Evolutionary conservation across 169 alveolate genomes (phyloP).

Genomic region (Eimeria acervulina): DNA sequence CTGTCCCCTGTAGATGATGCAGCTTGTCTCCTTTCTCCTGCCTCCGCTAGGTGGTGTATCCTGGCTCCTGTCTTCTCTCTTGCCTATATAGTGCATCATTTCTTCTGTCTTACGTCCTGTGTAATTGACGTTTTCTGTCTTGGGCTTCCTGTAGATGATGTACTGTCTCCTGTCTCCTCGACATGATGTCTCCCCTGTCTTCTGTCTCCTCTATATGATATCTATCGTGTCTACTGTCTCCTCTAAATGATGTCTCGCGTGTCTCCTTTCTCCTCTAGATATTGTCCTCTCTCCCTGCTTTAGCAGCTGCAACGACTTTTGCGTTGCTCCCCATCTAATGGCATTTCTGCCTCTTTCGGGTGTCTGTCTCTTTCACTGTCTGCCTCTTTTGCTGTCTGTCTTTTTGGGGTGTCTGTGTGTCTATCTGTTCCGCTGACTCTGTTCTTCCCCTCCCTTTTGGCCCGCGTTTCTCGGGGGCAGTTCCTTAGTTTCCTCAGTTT

Average conservation of each 20-base stretch:
- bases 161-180: background rate
- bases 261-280: background rate
- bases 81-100: too few relatives aligned
- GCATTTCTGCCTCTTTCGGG: background rate
- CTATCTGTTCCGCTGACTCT: background rate
- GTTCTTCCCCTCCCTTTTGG: too few relatives aligned
- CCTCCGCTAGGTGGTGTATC: background rate
- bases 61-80: background rate
- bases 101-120: too few relatives aligned
- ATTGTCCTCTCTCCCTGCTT: too few relatives aligned
- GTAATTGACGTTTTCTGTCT: background rate
- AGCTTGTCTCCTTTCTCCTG: background rate
- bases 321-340: too few relatives aligned
- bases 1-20: background rate
- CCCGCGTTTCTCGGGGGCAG: background rate
- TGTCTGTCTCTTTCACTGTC: too few relatives aligned
- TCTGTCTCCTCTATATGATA: background rate
- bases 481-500: background rate
- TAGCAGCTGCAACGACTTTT: too few relatives aligned
- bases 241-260: background rate
- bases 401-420: background rate
- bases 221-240: background rate
- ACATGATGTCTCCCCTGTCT: too few relatives aligned
- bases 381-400: background rate
- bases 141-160: background rate